A percentile compares a stretch with the other conserved stretches of the same genome.
Evolutionary conservation across 2,329 filamentous ascomycete species (phyloP).

Genomic region (Colletotrichum magnum): DNA sequence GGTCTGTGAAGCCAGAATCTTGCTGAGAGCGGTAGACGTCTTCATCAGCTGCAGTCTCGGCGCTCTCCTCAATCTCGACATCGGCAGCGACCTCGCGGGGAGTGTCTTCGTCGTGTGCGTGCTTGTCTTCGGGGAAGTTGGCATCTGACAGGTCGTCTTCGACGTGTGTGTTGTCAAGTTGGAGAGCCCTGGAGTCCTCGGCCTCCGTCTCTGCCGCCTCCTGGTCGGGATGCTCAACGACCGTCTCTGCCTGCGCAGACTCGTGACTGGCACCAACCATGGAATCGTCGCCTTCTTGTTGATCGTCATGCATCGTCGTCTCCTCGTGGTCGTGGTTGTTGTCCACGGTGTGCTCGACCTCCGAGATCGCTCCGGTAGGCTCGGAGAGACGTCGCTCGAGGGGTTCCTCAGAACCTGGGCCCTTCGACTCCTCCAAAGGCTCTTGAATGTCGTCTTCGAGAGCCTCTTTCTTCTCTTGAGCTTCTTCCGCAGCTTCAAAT

Average conservation of each 20-base stretch:
- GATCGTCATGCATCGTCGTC: neutral
- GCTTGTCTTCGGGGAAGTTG: neutral
- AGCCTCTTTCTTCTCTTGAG: no score
- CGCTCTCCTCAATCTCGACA: no score
- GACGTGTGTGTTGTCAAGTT: neutral
- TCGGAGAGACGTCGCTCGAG: no score
- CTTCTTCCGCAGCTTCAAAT: no score
- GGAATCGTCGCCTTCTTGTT: neutral
- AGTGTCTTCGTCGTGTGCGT: neutral
- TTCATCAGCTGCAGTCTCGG: neutral
- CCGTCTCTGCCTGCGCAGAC: neutral
- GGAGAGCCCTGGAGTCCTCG: neutral
- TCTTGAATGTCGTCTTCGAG: no score
- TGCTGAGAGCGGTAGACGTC: neutral
- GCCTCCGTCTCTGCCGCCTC: neutral
- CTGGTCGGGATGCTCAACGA: neutral
- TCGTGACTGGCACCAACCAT: neutral
- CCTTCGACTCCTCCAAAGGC: no score
- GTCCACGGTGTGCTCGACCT: neutral
- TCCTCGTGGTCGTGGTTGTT: neutral
- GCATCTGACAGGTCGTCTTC: neutral
- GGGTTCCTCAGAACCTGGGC: no score
- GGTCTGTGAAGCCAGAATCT: neutral
- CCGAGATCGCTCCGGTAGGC: no score
- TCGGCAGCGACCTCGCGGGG: neutral